Percentiles rank a stretch among this genome's conserved stretches.
Conservation (phyloP, 345 rosid genomes). For the Acer negundo region DNA sequence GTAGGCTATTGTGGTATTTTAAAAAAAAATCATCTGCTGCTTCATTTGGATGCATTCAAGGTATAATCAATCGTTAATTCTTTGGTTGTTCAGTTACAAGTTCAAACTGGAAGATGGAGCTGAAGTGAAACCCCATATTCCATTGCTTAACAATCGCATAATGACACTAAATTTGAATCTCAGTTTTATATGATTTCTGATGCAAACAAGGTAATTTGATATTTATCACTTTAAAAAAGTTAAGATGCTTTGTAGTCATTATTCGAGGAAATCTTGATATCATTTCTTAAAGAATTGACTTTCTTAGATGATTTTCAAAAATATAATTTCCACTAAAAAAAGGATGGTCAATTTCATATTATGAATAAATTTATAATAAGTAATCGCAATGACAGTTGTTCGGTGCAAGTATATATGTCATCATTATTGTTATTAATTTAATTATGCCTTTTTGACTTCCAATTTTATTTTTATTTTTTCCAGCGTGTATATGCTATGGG, state of each 20-base stretch:
- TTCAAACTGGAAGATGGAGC: constrained; percentile 94
- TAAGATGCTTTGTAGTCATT: background rate
- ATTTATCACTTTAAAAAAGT: background rate
- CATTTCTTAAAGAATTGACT: background rate
- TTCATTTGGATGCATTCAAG: constrained; percentile 16
- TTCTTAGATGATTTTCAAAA: constrained; percentile 3
- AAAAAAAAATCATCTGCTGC: background rate
- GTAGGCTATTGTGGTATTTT: constrained; percentile 46
- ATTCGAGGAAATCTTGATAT: constrained; percentile 7
- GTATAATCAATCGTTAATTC: constrained; percentile 5
- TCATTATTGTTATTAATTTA: constrained; percentile 3
- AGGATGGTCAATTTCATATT: constrained; percentile 2
- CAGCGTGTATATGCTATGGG: constrained; percentile 89
- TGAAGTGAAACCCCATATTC: constrained; percentile 81
- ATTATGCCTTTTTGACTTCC: constrained; percentile 9
- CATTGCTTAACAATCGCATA: constrained; percentile 87
- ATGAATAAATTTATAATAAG: background rate
- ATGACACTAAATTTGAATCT: constrained; percentile 96
- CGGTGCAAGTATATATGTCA: too few species aligned
- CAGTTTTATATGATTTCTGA: constrained; percentile 96
- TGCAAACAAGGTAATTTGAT: constrained; percentile 68
- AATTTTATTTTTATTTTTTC: constrained; percentile 6
- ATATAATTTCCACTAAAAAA: background rate
- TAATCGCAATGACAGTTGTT: constrained; percentile 1
- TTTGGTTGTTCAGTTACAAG: constrained; percentile 67